phyloP scores from a whole-genome alignment of 1,139 yeast genomes.

The Casaregolazyma suthepensis region DNA sequence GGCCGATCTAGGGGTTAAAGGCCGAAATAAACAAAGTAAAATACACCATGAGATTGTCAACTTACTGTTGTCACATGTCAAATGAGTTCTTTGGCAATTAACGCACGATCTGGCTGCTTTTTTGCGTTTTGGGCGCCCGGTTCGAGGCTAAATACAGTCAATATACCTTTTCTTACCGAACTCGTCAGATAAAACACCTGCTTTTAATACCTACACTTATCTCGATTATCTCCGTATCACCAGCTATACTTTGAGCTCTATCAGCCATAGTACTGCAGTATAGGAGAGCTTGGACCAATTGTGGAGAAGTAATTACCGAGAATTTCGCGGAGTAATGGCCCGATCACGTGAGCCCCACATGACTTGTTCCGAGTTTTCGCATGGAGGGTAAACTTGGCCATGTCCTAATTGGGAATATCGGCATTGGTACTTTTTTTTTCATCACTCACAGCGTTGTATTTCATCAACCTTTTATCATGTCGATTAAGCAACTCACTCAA shows the following conservation, averaged over 20 bases:
- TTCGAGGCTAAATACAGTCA: slow-evolving; percentile 6
- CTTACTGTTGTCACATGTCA: slow-evolving; percentile 49
- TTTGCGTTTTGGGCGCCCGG: slow-evolving; percentile 25
- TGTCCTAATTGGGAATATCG: background rate
- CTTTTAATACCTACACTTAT: slow-evolving; percentile 4
- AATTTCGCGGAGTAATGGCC: background rate
- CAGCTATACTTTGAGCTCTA: slow-evolving; percentile 1
- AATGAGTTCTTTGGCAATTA: slow-evolving; percentile 84
- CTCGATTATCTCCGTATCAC: background rate
- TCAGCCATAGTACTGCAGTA: background rate
- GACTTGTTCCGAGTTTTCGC: background rate
- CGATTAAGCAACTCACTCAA: slow-evolving; percentile 24
- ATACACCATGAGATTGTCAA: background rate
- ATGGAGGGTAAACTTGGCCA: background rate
- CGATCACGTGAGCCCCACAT: background rate
- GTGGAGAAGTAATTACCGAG: background rate
- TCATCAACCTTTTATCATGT: slow-evolving; percentile 5
- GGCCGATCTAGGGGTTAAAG: slow-evolving; percentile 60
- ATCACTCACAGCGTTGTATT: background rate
- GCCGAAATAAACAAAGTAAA: no score
- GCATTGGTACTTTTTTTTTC: background rate
- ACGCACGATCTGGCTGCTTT: slow-evolving; percentile 82
- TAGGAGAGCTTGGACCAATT: background rate
- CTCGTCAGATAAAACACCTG: background rate
- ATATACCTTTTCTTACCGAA: background rate